Evolutionary conservation across 352 stramenopile species (phyloP).

Genomic region (Phytophthora uliginosa): DNA sequence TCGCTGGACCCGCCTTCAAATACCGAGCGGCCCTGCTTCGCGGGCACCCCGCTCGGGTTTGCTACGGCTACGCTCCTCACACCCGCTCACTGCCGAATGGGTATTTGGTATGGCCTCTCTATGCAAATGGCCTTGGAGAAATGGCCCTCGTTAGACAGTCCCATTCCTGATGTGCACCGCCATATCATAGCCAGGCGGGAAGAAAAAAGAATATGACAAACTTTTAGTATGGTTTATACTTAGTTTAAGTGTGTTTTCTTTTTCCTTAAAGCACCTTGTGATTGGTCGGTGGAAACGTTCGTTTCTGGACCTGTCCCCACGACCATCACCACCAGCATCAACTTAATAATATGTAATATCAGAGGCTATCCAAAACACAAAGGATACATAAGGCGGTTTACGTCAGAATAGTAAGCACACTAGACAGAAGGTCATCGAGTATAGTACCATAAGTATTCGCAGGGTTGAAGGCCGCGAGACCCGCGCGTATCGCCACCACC

Average conservation of each 20-base stretch:
- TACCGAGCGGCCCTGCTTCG: no score
- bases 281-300: background rate
- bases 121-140: no score
- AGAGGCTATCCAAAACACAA: background rate
- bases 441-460: background rate
- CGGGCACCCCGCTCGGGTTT: no score
- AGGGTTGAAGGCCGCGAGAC: background rate
- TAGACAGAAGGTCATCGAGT: background rate
- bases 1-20: no score
- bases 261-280: background rate
- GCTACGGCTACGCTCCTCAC: no score
- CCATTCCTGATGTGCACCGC: background rate
- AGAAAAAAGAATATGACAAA: constrained; percentile 2
- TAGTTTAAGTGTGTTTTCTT: constrained; percentile 1
- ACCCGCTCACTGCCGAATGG: no score
- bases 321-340: background rate
- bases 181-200: background rate
- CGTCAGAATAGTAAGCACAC: background rate
- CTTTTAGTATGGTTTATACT: background rate
- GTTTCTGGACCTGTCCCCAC: background rate
- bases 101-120: no score
- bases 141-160: no score
- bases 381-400: no score
- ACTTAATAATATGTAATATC: background rate
- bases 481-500: background rate